phyloP scores from a whole-genome alignment of 768 basidiomycete genomes.

The Pholiota microspora region DNA sequence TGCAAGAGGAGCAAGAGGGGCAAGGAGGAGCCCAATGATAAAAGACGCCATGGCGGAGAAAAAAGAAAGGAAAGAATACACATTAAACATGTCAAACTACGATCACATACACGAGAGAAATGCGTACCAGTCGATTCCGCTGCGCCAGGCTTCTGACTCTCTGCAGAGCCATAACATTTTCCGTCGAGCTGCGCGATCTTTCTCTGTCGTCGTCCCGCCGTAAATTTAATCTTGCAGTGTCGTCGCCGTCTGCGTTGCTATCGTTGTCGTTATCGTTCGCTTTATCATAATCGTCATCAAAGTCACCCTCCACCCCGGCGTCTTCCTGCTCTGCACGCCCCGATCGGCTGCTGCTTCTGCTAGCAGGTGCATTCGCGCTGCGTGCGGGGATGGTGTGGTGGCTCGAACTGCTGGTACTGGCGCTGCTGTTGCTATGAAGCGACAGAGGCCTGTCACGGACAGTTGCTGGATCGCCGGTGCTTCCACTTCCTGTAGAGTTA shows the following conservation, averaged over 20 bases:
- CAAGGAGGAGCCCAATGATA: conserved; percentile 28
- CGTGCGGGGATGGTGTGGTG: conserved; percentile 13
- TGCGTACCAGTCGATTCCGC: conserved; percentile 69
- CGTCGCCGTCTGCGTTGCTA: conserved; percentile 56
- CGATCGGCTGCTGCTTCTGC: conserved; percentile 26
- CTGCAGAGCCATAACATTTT: conserved; percentile 60
- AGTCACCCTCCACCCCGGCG: conserved; percentile 15
- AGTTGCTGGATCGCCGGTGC: conserved; percentile 59
- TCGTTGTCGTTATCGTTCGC: conserved; percentile 43
- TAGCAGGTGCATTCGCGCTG: conserved; percentile 11
- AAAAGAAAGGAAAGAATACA: conserved; percentile 19
- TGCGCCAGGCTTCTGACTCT: conserved; percentile 69
- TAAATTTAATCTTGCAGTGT: conserved; percentile 52
- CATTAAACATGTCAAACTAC: conserved; percentile 11
- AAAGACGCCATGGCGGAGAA: conserved; percentile 25
- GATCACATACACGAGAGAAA: conserved; percentile 14
- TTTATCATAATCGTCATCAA: conserved; percentile 46
- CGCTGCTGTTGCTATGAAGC: conserved; percentile 28
- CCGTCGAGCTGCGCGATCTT: conserved; percentile 34
- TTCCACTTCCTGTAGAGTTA: conserved; percentile 81
- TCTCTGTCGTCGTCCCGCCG: conserved; percentile 24
- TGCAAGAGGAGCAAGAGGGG: conserved; percentile 22
- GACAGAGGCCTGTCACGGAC: conserved; percentile 29
- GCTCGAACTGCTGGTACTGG: conserved; percentile 28
- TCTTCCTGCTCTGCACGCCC: conserved; percentile 16